These are phyloP conservation scores for Solanum boliviense DNA, from an alignment of 257 asterid species.

Conservation along the genomic window DNA sequence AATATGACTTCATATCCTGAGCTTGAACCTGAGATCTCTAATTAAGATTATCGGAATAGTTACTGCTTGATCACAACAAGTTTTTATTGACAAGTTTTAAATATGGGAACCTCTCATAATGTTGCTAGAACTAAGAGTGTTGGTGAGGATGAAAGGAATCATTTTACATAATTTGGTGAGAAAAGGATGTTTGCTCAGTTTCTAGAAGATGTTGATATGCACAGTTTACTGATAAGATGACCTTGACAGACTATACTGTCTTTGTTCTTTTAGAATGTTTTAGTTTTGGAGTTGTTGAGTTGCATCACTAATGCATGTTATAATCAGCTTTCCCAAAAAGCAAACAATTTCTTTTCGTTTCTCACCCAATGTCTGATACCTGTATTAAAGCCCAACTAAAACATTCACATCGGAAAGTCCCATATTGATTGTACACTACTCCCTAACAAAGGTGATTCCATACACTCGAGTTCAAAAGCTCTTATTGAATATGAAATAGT, in stretches of 20 bases:
- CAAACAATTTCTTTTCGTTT: neutral
- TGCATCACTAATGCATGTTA: neutral
- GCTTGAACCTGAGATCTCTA: neutral
- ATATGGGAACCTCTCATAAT: neutral
- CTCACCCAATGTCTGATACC: neutral
- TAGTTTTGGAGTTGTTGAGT: neutral
- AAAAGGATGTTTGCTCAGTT: neutral
- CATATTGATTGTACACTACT: rapidly evolving
- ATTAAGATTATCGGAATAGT: neutral
- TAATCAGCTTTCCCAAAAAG: neutral
- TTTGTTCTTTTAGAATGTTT: neutral
- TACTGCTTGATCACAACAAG: neutral
- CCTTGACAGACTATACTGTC: neutral
- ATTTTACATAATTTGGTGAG: neutral
- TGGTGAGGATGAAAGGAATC: neutral
- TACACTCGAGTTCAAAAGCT: neutral
- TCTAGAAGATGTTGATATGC: slow-evolving; percentile 1
- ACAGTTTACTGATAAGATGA: neutral
- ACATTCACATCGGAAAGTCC: rapidly evolving
- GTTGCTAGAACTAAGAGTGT: neutral
- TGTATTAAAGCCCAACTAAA: neutral
- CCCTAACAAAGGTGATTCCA: neutral
- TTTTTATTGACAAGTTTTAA: neutral
- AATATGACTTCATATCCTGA: neutral
- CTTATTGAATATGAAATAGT: neutral